phyloP scores from a whole-genome alignment of 2,329 filamentous ascomycete genomes.

The Fragosphaeria purpurea region DNA sequence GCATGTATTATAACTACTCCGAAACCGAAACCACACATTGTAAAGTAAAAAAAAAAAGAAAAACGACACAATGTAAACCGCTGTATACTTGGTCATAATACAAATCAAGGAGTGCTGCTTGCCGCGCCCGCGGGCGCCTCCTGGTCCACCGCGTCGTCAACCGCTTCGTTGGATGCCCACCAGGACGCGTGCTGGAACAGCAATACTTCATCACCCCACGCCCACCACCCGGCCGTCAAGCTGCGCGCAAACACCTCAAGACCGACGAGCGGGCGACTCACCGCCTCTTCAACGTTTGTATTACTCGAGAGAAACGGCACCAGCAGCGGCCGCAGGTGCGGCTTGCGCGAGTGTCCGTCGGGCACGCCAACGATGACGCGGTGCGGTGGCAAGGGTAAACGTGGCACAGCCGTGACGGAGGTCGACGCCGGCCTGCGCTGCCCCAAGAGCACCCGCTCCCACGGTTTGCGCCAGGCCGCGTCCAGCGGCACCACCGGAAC shows the following conservation, averaged over 20 bases:
- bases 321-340: conserved; percentile 55
- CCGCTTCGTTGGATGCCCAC: conserved; percentile 3
- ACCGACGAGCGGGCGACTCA: conserved; percentile 45
- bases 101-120: too few species aligned
- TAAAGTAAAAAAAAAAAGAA: too few species aligned
- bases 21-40: too few species aligned
- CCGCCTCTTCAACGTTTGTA: conserved; percentile 2
- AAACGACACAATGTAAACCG: too few species aligned
- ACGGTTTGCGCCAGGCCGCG: conserved; percentile 61
- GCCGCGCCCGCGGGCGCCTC: too few species aligned
- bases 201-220: conserved; percentile 66
- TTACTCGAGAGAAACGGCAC: conserved; percentile 18
- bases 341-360: conserved; percentile 71
- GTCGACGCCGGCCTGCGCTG: conserved; percentile 20
- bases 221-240: conserved; percentile 66
- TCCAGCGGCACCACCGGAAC: conserved; percentile 54
- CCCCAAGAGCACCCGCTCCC: conserved; percentile 58
- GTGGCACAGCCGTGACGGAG: too few species aligned
- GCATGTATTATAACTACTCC: too few species aligned
- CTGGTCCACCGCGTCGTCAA: too few species aligned
- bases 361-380: conserved; percentile 61
- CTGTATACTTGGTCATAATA: too few species aligned
- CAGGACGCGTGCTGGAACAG: conserved; percentile 48
- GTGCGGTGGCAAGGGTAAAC: conserved; percentile 12
- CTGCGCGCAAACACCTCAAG: conserved; percentile 72